Conservation (phyloP, 2,329 filamentous ascomycete genomes). For the Myriosclerotinia duriaeana region DNA sequence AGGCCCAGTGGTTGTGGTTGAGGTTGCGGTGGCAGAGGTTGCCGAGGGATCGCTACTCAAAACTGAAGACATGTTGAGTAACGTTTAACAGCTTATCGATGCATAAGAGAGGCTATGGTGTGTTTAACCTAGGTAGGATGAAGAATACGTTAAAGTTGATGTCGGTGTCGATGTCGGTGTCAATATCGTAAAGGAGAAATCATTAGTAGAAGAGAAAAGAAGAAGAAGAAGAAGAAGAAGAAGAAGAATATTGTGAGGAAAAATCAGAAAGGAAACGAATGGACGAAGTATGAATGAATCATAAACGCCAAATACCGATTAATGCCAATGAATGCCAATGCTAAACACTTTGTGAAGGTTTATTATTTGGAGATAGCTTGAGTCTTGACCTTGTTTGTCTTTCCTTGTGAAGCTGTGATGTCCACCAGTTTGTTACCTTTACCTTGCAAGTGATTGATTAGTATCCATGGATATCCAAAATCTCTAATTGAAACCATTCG, state of each 20-base stretch:
- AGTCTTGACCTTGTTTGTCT: background rate
- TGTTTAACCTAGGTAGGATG: background rate
- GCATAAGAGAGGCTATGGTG: conserved; percentile 12
- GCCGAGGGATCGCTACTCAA: conserved; percentile 1
- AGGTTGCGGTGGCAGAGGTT: conserved; percentile 4
- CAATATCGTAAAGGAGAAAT: background rate
- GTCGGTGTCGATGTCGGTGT: background rate
- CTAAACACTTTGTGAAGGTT: no score
- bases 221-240: background rate
- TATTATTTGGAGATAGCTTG: background rate
- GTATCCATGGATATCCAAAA: no score
- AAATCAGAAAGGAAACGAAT: background rate
- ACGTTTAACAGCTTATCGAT: conserved; percentile 4
- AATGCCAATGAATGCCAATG: background rate
- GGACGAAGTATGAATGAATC: background rate
- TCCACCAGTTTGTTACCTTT: no score
- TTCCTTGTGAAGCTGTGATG: no score
- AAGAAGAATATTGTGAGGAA: background rate
- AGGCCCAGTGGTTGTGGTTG: background rate
- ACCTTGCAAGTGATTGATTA: no score
- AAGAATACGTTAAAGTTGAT: background rate
- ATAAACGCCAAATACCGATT: background rate
- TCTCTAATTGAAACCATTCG: no score
- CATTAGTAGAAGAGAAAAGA: background rate
- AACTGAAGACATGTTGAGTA: conserved; percentile 22